Evolutionary conservation across 257 asterid species (phyloP), one percentile per base, ranked within the genome.

Genomic region (Schizonepeta tenuifolia): DNA sequence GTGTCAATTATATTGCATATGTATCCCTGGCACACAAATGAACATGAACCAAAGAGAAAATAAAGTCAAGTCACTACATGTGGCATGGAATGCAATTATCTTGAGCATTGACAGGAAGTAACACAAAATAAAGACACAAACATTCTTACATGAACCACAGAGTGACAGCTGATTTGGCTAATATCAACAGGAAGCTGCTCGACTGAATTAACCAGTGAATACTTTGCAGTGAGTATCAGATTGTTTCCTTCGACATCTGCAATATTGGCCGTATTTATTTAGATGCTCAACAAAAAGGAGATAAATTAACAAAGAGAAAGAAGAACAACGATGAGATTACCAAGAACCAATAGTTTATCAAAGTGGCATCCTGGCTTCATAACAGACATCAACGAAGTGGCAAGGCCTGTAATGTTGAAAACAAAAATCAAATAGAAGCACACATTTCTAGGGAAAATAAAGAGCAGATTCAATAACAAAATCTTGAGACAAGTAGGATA

Each of bases 291-390:
- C 43, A 4, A 15, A 14, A 43, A 54, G 49, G 54, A 46, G 43
- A 50, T 31, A 18, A 46, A 54, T 59, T 53, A 14, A 8, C 21
- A 69, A 71, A 33, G 7, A n/a, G 18, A 70, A 33, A 4, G 18
- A 44, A 74, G 62, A 61, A 56, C 38, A 53, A 21, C 20, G 70
- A 63, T 56, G 61, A 66, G 18, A 51, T 77, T 88, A 95, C 99
- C 99, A 65, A 95, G 95, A 82, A 95, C 90, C 88, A 95, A 86
- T 50, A 95, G 87, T 70, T 86, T 80, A 78, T 95, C 97, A 81
- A 95, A 92, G 70, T 80, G 83, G 79, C 77, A 83, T 73, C 97
- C 99, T 69, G 97, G 96, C 83, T 81, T 92, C 84, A 95, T 58
- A 75, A 75, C 78, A 28, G 96, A 84, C 79, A 80, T 81, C 82